Conservation (phyloP, 2,329 filamentous ascomycete genomes). For the Lasiodiplodia theobromae region DNA sequence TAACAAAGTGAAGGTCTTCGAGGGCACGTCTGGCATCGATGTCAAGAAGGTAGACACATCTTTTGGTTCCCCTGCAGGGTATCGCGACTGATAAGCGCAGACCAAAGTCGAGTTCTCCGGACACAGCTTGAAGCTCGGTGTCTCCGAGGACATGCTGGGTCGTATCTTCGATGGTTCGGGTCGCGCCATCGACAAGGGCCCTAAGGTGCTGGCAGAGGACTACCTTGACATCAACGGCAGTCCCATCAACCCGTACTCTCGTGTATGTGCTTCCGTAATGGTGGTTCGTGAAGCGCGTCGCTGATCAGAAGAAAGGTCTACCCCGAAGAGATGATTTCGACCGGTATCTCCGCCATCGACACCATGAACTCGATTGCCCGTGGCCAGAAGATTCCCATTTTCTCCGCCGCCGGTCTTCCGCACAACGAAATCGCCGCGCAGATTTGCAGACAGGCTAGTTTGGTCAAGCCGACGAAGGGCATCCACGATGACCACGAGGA, state of each 20-base stretch:
- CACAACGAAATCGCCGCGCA: slow-evolving; percentile 99
- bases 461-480: slow-evolving; percentile 94
- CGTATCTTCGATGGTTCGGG: slow-evolving; percentile 99
- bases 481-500: slow-evolving; percentile 97
- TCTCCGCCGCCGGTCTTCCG: slow-evolving; percentile 96
- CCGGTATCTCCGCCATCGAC: slow-evolving; percentile 98
- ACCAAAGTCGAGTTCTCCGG: slow-evolving; percentile 98
- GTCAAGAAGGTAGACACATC: slow-evolving; percentile 78
- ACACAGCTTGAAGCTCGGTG: slow-evolving; percentile 96
- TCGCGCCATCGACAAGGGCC: slow-evolving; percentile 97
- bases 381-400: slow-evolving; percentile 99
- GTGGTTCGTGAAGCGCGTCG: neutral
- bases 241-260: slow-evolving; percentile 97
- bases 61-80: slow-evolving; percentile 34
- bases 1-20: slow-evolving; percentile 76
- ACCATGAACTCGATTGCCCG: slow-evolving; percentile 93
- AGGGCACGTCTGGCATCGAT: slow-evolving; percentile 96
- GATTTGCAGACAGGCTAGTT: slow-evolving; percentile 94
- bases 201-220: slow-evolving; percentile 96
- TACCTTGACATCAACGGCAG: slow-evolving; percentile 99
- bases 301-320: slow-evolving; percentile 71
- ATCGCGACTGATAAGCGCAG: slow-evolving; percentile 54
- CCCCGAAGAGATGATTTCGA: slow-evolving; percentile 99
- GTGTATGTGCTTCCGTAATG: slow-evolving; percentile 66
- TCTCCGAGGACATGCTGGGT: slow-evolving; percentile 99